These are phyloP conservation scores for Pleurotus ostreatus DNA, from an alignment of 768 basidiomycete genomes.

Conservation along the genomic window DNA sequence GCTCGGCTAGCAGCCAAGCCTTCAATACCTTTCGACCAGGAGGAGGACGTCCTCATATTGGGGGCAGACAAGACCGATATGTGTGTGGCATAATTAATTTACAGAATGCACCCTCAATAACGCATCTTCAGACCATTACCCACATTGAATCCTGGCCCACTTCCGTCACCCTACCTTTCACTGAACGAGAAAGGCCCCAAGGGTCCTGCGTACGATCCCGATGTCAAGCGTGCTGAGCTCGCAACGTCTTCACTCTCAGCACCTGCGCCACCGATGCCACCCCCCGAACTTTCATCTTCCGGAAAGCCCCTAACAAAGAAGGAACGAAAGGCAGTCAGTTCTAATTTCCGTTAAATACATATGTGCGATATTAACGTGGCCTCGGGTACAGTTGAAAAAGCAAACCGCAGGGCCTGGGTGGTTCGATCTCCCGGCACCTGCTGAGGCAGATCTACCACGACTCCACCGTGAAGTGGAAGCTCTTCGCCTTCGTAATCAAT, in stretches of 20 bases:
- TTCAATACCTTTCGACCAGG: constrained; percentile 20
- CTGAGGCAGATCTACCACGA: constrained; percentile 73
- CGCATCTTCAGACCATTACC: constrained; percentile 49
- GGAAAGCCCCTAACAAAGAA: constrained; percentile 71
- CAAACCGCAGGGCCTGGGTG: constrained; percentile 77
- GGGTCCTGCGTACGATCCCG: constrained; percentile 57
- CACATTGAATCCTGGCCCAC: constrained; percentile 56
- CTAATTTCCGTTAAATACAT: background rate
- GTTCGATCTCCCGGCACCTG: constrained; percentile 86
- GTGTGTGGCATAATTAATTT: constrained; percentile 23
- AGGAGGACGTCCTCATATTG: constrained; percentile 56
- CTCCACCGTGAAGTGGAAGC: constrained; percentile 86
- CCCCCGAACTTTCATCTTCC: constrained; percentile 52
- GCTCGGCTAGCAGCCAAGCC: constrained; percentile 28
- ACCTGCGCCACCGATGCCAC: constrained; percentile 61
- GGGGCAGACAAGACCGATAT: constrained; percentile 29
- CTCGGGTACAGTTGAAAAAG: constrained; percentile 48
- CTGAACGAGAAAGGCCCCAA: constrained; percentile 39
- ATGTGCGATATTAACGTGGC: too few relatives aligned
- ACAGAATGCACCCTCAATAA: background rate
- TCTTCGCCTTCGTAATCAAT: constrained; percentile 77
- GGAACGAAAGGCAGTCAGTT: constrained; percentile 63
- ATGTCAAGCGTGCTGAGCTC: constrained; percentile 47
- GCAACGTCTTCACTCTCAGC: constrained; percentile 43
- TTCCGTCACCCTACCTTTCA: constrained; percentile 64